These are phyloP conservation scores for Bocquillonia castaneifolia DNA, from an alignment of 441 rosid species.

Conservation along the genomic window DNA sequence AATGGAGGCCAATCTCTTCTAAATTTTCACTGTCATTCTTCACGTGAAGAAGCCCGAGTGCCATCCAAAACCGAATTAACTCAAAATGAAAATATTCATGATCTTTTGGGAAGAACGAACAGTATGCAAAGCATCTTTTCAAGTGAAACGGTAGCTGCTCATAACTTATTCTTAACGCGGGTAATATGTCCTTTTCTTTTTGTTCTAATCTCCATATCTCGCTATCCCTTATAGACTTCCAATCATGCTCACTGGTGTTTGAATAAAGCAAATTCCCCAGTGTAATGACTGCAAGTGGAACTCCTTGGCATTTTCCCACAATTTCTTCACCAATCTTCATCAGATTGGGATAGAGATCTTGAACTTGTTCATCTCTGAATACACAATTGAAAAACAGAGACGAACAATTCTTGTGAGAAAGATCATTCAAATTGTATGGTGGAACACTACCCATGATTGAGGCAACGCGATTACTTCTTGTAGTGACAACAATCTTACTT, in stretches of 20 bases:
- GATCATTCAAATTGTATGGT: not conserved
- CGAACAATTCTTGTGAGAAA: conserved; percentile 6
- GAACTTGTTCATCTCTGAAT: not conserved
- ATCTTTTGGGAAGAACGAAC: conserved; percentile 14
- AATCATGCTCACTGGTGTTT: not conserved
- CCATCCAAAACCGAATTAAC: not conserved
- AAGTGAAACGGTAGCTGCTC: conserved; percentile 4
- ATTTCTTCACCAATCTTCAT: conserved; percentile 4
- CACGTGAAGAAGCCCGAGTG: not conserved
- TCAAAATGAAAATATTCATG: not conserved
- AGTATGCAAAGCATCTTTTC: conserved; percentile 15
- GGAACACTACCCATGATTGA: conserved; percentile 5
- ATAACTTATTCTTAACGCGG: conserved; percentile 6
- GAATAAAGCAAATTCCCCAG: not conserved
- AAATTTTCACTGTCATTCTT: not conserved
- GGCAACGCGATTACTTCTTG: conserved; percentile 12
- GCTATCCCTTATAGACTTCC: not conserved
- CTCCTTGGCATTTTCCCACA: conserved; percentile 5
- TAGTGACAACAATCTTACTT: conserved; percentile 19
- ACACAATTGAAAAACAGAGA: conserved; percentile 8
- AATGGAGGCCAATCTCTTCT: conserved; percentile 2
- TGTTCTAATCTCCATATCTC: conserved; percentile 4
- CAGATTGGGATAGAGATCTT: not conserved
- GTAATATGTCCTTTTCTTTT: conserved; percentile 1
- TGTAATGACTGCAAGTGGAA: conserved; percentile 15